Conservation (phyloP, 2,329 filamentous ascomycete genomes). For the Xylaria sp. region DNA sequence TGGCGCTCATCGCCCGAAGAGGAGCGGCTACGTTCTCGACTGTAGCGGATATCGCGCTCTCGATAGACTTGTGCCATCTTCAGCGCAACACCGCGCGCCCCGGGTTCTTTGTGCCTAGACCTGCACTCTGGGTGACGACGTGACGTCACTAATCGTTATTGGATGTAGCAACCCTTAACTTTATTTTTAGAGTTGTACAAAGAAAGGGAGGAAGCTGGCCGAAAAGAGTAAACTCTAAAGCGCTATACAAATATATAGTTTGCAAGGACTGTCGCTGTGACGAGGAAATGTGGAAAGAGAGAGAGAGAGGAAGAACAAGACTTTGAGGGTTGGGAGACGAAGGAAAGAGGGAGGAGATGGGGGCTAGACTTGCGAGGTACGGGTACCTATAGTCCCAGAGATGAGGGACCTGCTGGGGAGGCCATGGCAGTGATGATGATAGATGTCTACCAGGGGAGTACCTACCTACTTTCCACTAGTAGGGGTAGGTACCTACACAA, state of each 20-base stretch:
- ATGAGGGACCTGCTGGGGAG: not conserved
- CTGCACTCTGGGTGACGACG: slow-evolving; percentile 12
- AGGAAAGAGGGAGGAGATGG: slow-evolving; percentile 20
- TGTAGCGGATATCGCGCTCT: slow-evolving; percentile 49
- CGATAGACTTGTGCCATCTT: slow-evolving; percentile 45
- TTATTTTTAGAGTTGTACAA: slow-evolving; percentile 8
- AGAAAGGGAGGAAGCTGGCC: not conserved
- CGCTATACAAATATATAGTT: slow-evolving; percentile 23
- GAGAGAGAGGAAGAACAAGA: slow-evolving; percentile 7
- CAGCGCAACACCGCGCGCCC: slow-evolving; percentile 21
- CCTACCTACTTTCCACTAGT: not conserved
- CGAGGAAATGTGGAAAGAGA: slow-evolving; percentile 8
- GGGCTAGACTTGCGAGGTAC: slow-evolving; percentile 9
- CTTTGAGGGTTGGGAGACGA: slow-evolving; percentile 12
- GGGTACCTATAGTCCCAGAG: slow-evolving; percentile 1
- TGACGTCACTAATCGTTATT: slow-evolving; percentile 33
- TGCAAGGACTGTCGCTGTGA: slow-evolving; percentile 17
- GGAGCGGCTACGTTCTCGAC: slow-evolving; percentile 46
- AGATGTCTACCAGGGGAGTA: not conserved
- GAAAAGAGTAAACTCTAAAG: slow-evolving; percentile 30
- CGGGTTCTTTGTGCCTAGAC: not conserved
- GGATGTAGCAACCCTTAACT: slow-evolving; percentile 7
- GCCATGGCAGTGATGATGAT: not conserved
- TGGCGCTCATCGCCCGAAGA: slow-evolving; percentile 46
- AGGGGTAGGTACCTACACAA: not conserved